Evolutionary conservation across 495 filamentous ascomycete species (phyloP), one percentile per base, ranked within the genome.

Genomic region (Xylaria nigripes): DNA sequence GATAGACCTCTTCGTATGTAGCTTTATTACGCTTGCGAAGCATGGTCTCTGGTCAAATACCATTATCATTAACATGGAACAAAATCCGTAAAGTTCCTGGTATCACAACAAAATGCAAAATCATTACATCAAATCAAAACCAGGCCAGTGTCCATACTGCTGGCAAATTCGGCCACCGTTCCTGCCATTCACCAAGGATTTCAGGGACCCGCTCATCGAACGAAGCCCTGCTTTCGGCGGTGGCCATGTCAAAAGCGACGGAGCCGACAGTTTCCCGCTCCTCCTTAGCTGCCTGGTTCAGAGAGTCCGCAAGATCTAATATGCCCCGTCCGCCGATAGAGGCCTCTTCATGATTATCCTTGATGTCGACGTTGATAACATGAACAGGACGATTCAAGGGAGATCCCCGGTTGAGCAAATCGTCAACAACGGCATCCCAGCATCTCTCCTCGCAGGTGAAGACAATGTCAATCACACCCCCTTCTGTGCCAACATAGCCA

Each of bases 371-470:
- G 64, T 96, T 97, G 72, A 99, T 90, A 52, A 99, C 86, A 66
- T 99, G 93, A 9, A 99, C 91, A 0, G 92, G 90, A 9, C 87
- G 76, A 70, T 97, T 97, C 22, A 97, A 75, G 6, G 82, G 80
- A 0, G 84, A 81, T 10, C 90, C 91, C 56, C 94, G 81, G 57
- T 82, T 88, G 40, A 91, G 80, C 46, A 99, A 74, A 65, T 99
- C 90, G 58, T 99, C 94, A 6, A 99, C 80, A 41, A 99, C 93
- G 32, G 94, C 92, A 72, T 99, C 94, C 89, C 93, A 99, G 68
- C 94, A 99, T 43, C 92, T 78, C 69, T 99, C 94, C 67, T 99
- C 94, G 64, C 94, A 99, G 13, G 94, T 99, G 55, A 99, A 87
- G 53, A 99, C 91, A 3, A 97, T 74, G 64, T 99, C 94, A 1